Evolutionary conservation across 2,329 filamentous ascomycete species (phyloP), one percentile per base, ranked within the genome.

Genomic region (Alternaria tenuissima): DNA sequence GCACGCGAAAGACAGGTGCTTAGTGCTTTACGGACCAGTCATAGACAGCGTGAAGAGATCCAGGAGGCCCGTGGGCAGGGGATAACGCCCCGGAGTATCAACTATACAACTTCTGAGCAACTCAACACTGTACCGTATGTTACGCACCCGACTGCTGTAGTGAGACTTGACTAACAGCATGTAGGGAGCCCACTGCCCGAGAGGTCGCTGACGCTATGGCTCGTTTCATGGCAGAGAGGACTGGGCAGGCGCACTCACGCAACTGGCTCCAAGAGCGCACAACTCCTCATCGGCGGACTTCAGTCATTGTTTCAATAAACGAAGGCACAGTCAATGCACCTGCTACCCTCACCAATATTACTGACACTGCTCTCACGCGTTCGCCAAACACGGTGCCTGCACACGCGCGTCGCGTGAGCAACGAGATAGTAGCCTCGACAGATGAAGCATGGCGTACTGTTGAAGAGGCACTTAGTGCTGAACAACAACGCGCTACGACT

Each of bases 391-490:
- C 67, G 8, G 74, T 71, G 28, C 69, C 66, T 56, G 73, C 68
- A 52, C 79, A 76, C 22, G 67, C 73, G 20, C 74, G 72, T 39
- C 71, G 73, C 24, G 64, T 70, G 48, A 65, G 70, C 26, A 70
- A 58, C 46, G 74, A 77, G 16, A 68, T 76, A 20, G 68, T 76
- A 4, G 68, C 69, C 7, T 74, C 75, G 11, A 76, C 74, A 2
- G 74, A 77, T 36, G 80, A 82, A 48, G 80, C 82, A 9, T 84
- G 81, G 82, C 80, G 79, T 43, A 81, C 79, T 4, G 83, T 84
- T 44, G 79, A 83, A 68, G 80, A 81, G 39, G 81, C 81, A 36
- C 79, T 83, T 68, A 75, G 77, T 67, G 75, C 77, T 11, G 77
- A 77, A 68, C 61, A 75, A 70, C 63, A 68, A 49, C 63, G 71